Base-by-base conservation (phyloP, 768 basidiomycete genomes). In the Candolleomyces efflorescens region DNA sequence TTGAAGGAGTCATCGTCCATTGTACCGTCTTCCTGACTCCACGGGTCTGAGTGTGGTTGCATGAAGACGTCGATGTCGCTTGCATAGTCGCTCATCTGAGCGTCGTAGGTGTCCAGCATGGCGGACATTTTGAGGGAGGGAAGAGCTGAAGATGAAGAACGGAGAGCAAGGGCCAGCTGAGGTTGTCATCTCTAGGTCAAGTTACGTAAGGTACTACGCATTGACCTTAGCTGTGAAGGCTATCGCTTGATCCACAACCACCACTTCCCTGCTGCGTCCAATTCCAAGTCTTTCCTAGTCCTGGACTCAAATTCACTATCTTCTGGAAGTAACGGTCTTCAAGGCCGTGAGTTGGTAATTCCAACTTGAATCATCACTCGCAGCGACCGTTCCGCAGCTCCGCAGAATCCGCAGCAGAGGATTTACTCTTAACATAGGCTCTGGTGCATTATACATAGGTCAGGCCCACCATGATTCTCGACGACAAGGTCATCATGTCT, bases 381-480 rank as follows among this genome's bases (percentile, higher is more conserved):
- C 32, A 32, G 32, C 36, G 38, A 9, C 27, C 52, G 13, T 55
- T 46, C 38, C 38, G 32, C 41, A 15, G 11, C 20, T 12, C 17
- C 13, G 7, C 18, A 15, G n/a, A 9, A 22, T 32, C 32, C 32
- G 32, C 32, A 32, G 32, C 32, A 32, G 1, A 32, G 32, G 32
- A 32, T 32, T 32, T 32, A 7, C 32, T 32, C 32, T 32, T 32
- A 32, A 32, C 32, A 32, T 32, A 32, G 32, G 32, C 32, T 32
- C 32, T 32, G 32, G 32, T 32, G 11, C 32, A 32, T 5, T 32
- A 32, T 32, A 32, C 32, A 32, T 32, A 32, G 32, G 32, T 32
- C 32, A 32, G 22, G 27, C 52, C 58, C 51, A 57, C 64, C 61
- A 76, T 76, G 75, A 74, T 76, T 58, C 60, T 76, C 66, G 71